phyloP scores from a whole-genome alignment of 345 rosid genomes.

The Ceriops decandra region DNA sequence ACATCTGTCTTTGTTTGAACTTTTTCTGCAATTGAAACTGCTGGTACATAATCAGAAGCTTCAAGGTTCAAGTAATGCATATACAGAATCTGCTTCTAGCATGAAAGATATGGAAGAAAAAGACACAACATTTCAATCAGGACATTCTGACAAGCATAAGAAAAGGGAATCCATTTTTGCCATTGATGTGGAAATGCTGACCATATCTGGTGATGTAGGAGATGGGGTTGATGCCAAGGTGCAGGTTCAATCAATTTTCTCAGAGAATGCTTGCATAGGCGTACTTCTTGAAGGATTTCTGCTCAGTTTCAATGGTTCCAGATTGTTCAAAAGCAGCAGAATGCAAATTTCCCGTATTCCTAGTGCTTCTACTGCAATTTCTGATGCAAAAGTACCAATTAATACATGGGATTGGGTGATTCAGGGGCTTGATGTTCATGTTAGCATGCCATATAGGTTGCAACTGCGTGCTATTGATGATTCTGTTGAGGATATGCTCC shows the following conservation, averaged over 20 bases:
- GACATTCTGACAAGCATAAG: slow-evolving; percentile 51
- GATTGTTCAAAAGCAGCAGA: slow-evolving; percentile 75
- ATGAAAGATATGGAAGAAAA: slow-evolving; percentile 40
- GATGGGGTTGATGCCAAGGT: slow-evolving; percentile 81
- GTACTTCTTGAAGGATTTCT: slow-evolving; percentile 89
- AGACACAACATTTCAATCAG: slow-evolving; percentile 40
- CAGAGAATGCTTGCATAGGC: slow-evolving; percentile 93
- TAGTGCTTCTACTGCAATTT: slow-evolving; percentile 42
- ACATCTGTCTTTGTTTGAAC: slow-evolving; percentile 76
- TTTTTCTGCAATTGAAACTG: slow-evolving; percentile 57
- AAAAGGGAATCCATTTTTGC: slow-evolving; percentile 93
- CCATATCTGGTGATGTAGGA: slow-evolving; percentile 78
- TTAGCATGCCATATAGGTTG: slow-evolving; percentile 82
- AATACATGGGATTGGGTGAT: slow-evolving; percentile 78
- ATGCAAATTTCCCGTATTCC: slow-evolving; percentile 94
- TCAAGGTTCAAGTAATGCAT: slow-evolving; percentile 37
- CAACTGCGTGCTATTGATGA: slow-evolving; percentile 97
- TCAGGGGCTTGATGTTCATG: slow-evolving; percentile 88
- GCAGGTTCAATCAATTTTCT: slow-evolving; percentile 92
- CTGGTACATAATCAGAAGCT: slow-evolving; percentile 56
- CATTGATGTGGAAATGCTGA: slow-evolving; percentile 79
- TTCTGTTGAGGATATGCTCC: slow-evolving; percentile 88
- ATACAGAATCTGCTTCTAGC: slow-evolving; percentile 36
- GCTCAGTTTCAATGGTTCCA: slow-evolving; percentile 66
- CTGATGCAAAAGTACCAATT: slow-evolving; percentile 46